Base-by-base conservation (phyloP, 1,284 basidiomycete genomes). In the Trichosporon inkin region DNA sequence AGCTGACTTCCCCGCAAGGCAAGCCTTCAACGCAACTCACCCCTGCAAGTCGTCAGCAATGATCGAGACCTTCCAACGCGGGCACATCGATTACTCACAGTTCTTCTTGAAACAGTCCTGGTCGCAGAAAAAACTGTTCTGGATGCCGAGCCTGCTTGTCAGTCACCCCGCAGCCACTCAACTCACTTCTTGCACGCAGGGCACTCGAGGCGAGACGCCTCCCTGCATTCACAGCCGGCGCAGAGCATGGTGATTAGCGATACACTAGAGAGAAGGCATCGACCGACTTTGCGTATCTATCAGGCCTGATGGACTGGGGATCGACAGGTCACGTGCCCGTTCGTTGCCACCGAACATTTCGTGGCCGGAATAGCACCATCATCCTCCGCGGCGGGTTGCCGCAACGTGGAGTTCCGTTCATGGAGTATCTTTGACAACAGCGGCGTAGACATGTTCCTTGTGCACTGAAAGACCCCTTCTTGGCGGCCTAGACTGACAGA, bases 41-140 rank as follows among this genome's bases (percentile, higher is more conserved):
- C 72, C 70, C 69, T 71, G 56, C 4, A 20, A 38, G n/a, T 17
- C 2, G 53, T 55, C 37, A 61, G 63, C 53, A 19, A 20, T 32
- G 5, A 20, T 11, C 4, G 11, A 57, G 17, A 34, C 20, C 39
- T 11, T 51, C 19, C 47, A 49, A 14, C 53, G 35, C 19, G 10
- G 32, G n/a, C 7, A 13, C 47, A 34, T 16, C 17, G 20, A 8
- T 17, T n/a, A 68, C 78, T 67, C 60, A 78, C 79, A 80, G 66
- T 69, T 77, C 61, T 70, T 71, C 70, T 80, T 79, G 72, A 80
- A 80, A 63, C 79, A 80, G 37, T 70, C 72, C 64, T 80, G 79
- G 62, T 79, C 77, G 61, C 77, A 78, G 73, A 79, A 80, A 68
- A 76, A 80, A 49, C 74, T 76, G 20, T 77, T 78, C 10, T 68